Base-by-base conservation (phyloP, 257 asterid species). In the Solanum clarkiae region DNA sequence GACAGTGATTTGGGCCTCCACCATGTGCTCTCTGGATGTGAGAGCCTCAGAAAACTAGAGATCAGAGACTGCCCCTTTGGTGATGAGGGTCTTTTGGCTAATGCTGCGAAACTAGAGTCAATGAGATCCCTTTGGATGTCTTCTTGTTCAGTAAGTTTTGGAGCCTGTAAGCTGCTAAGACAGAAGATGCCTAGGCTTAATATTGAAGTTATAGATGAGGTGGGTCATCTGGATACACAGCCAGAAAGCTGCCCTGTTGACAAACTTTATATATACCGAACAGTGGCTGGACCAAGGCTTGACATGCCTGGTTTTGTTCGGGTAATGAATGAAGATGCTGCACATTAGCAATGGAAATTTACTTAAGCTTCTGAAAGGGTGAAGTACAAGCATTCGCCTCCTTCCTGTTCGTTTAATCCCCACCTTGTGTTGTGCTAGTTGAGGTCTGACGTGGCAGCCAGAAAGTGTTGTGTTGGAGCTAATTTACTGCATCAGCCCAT, bases 251-350 rank as follows among this genome's bases (percentile, higher is more conserved):
- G 60, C 49, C 86, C 79, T 42, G 94, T 90, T 9, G 90, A 88
- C 24, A 90, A 85, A 71, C 89, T 92, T 81, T 90, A 89, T 70
- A 83, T 90, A 4, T 88, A 90, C 59, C 89, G 91, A 42, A 63
- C 92, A 2, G 86, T 91, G 56, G 91, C 92, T 32, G 92, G 93
- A 83, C 85, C 91, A 1, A 91, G 91, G 74, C 59, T 44, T 47
- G 92, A 89, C 65, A 87, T 83, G 80, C 93, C 93, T 20, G 88
- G 80, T 16, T 86, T 62, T 72, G 92, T 88, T 80, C 84, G 86
- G 86, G 82, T 74, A 82, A 56, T 82, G 86, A 57, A 70, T 4
- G 86, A 72, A 6, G 88, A 82, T 47, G 56, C 84, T 36, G 53
- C 80, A 24, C 68, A 29, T 32, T 83, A 81, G 40, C 74, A 57